Conservation (phyloP, 2,329 filamentous ascomycete species). For the Alternaria sp. region DNA sequence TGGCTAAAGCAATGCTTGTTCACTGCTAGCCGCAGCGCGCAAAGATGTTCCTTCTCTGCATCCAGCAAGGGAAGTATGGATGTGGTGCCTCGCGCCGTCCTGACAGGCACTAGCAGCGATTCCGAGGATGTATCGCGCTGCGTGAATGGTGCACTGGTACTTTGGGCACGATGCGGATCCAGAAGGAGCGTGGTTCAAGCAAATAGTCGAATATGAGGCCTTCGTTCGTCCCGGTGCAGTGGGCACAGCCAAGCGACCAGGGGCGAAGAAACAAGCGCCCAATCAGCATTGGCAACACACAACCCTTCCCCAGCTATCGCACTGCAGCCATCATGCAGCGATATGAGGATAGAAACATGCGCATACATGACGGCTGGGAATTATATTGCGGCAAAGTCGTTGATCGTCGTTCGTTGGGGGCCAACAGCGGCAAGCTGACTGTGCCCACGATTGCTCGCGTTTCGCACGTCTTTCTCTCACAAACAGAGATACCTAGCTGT, state of each 20-base stretch:
- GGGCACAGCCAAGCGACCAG: slow-evolving; percentile 20
- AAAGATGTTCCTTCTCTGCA: neutral
- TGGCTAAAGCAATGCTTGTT: slow-evolving; percentile 15
- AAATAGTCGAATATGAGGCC: slow-evolving; percentile 9
- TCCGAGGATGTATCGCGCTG: slow-evolving; percentile 7
- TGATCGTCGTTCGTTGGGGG: slow-evolving; percentile 4
- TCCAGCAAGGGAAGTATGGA: slow-evolving; percentile 4
- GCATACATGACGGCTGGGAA: slow-evolving; percentile 11
- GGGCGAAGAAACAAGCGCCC: slow-evolving; percentile 27
- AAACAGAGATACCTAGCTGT: neutral
- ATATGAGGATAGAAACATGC: slow-evolving; percentile 20
- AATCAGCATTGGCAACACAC: slow-evolving; percentile 21
- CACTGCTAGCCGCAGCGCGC: neutral
- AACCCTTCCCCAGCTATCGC: slow-evolving; percentile 7
- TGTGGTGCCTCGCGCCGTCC: slow-evolving; percentile 3
- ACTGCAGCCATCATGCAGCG: slow-evolving; percentile 24
- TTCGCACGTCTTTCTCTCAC: neutral
- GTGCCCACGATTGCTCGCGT: slow-evolving; percentile 9
- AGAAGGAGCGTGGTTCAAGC: slow-evolving; percentile 7
- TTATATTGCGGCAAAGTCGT: slow-evolving; percentile 24
- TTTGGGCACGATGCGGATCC: neutral
- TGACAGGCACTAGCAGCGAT: slow-evolving; percentile 12
- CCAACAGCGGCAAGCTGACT: slow-evolving; percentile 21
- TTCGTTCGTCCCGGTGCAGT: slow-evolving; percentile 16
- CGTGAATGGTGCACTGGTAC: slow-evolving; percentile 6